Base-by-base conservation (phyloP, 345 rosid species). In the Linum trigynum region DNA sequence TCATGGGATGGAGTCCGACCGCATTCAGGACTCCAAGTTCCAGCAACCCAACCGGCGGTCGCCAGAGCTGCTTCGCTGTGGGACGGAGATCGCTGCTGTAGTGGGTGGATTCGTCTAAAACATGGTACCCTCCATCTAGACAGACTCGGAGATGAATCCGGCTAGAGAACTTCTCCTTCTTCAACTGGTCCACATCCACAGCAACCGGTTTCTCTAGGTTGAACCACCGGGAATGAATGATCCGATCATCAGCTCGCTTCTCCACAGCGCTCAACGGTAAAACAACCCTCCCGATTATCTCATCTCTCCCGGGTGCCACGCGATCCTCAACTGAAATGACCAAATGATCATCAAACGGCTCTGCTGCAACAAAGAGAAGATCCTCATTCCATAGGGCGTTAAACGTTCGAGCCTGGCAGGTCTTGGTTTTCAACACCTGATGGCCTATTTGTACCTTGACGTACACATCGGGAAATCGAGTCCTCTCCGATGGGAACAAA, bases 51-150 rank as follows among this genome's bases (percentile, higher is more conserved):
- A 70, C 69, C 7, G 74, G 71, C 48, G 77, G 74, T 67, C 77
- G 66, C 77, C 77, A 74, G 4, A 74, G 74, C 59, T 74, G 77
- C 58, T 74, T 69, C 45, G 77, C 77, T 12, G 77, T 74, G 35
- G 77, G 77, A 1, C 77, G 70, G 32, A 74, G 77, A 63, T 74
- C 77, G 36, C 77, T 74, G 60, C 77, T 74, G 64, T 70, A 74
- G 36, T 70, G 64, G 50, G 78, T 74, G 40, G 78, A 74, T 55
- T 74, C 78, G 38, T 74, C 78, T 43, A 74, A 71, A 65, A 74
- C 78, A 66, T 74, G 78, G 65, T 74, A 74, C 7, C 78, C 78
- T 50, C 78, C 78, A 57, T 74, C 78, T 50, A 74, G 65, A 45
- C 78, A 62, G 67, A 63, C 56, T 66, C 77, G 74, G 45, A 74